These are phyloP conservation scores for Populus deltoides DNA, from an alignment of 345 rosid species.

Conservation along the genomic window DNA sequence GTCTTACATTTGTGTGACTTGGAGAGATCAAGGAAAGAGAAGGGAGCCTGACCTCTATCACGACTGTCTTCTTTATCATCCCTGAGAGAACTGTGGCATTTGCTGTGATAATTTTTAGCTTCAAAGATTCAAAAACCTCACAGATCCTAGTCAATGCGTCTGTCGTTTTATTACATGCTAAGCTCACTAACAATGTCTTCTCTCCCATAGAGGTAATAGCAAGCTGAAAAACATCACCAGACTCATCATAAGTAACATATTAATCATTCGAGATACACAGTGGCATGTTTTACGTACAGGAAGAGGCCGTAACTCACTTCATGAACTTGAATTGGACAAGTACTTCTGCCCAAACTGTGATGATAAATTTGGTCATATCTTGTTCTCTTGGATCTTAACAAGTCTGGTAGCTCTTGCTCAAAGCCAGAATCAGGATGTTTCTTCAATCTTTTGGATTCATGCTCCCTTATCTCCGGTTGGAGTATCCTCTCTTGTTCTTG, in stretches of 20 bases:
- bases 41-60: conserved; percentile 58
- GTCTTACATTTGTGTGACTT: too few species aligned
- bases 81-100: conserved; percentile 72
- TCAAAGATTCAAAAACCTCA: conserved; percentile 73
- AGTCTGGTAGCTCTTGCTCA: conserved; percentile 53
- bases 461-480: conserved; percentile 61
- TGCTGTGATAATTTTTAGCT: conserved; percentile 71
- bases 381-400: conserved; percentile 71
- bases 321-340: conserved; percentile 61
- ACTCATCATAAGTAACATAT: not conserved
- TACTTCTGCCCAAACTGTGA: conserved; percentile 30
- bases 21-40: not conserved
- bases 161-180: conserved; percentile 67
- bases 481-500: conserved; percentile 75
- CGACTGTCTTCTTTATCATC: conserved; percentile 65
- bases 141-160: conserved; percentile 85
- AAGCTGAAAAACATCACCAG: conserved; percentile 38
- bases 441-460: conserved; percentile 51
- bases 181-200: conserved; percentile 64
- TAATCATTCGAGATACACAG: too few species aligned
- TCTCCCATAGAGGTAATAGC: conserved; percentile 70
- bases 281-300: too few species aligned
- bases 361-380: conserved; percentile 43
- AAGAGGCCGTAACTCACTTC: conserved; percentile 28
- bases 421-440: conserved; percentile 20